Base-by-base conservation (phyloP, 1,139 yeast species). In the Yamadazyma buinensis region DNA sequence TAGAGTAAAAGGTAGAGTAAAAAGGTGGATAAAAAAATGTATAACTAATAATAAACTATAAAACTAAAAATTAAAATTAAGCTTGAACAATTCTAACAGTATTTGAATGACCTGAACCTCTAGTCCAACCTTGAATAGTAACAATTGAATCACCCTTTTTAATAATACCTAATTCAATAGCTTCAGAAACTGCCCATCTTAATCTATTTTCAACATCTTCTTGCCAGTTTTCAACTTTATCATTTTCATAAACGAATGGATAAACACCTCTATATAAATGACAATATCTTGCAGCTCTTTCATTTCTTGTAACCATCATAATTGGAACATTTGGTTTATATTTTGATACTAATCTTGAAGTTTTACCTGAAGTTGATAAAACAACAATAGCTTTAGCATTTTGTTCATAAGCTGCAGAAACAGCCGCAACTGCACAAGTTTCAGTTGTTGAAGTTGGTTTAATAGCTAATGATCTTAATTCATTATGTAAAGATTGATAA, bases 91-190 rank as follows among this genome's bases (percentile, higher is more conserved):
- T 64, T 77, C 97, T 92, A 67, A 92, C 80, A 48, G 98, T 92
- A 84, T 92, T 92, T 59, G 98, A 85, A 80, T 92, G 96, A 61
- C 98, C 99, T 48, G 90, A 77, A 71, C 98, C 98, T 65, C 94
- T 85, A 59, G 95, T 86, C 95, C 96, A 92, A 64, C 98, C 98
- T 77, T 92, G 98, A 61, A 92, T 84, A 59, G 95, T 86, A 52
- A 92, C 88, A 55, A 88, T 84, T 42, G 85, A 74, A 64, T 88
- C 97, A 65, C 96, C 96, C 67, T 80, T 79, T 56, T 72, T 68
- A 63, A 92, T 73, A 65, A 92, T 80, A 51, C 95, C 95, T 56
- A 90, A 77, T 48, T 78, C 83, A 58, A 83, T 75, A 51, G 96
- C 97, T 73, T 84, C 90, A 50, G 81, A 75, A 64, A 92, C 84